Base-by-base conservation (phyloP, 2,329 filamentous ascomycete genomes). In the Metarhizium brunneum region DNA sequence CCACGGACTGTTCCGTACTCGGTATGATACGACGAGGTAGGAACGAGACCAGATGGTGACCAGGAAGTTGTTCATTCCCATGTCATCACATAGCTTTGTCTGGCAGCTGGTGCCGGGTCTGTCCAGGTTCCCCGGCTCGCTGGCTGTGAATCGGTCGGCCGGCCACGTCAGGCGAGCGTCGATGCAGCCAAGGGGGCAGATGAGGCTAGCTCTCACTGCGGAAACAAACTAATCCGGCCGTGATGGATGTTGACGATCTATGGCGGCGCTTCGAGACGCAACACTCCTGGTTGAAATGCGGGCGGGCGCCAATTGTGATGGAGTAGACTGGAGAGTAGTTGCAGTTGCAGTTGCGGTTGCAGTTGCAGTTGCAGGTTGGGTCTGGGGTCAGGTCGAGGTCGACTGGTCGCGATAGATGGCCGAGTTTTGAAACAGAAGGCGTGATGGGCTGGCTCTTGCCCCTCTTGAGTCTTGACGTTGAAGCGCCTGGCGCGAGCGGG, bases 401-500 rank as follows among this genome's bases (percentile, higher is more conserved):
- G 8, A 30, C 25, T 25, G 45, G 45, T 29, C 45, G 13, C 45
- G 30, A 53, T 30, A 16, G 18, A 5, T 36, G 42, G 51, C 42
- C 42, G n/a, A 48, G 35, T 5, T 30, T 35, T 47, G 52, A 54
- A 47, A 50, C 32, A 11, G 54, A 47, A 52, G 32, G 54, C 49
- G 48, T 42, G 49, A 48, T 42, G 35, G 48, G 48, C 32, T 20
- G 30, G 48, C 13, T 50, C 48, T 38, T 50, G 48, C 48, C 48
- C 45, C 45, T 30, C 45, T 16, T 30, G 45, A 30, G 35, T 13
- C 35, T 8, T 11, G 35, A 13, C 13, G 35, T 36, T 36, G 3
- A 13, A 25, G 25, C 25, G 25, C 25, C 25, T 4, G 25, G 10
- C 7, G 32, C 32, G 11, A 11, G 32, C 32, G 25, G 25, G 25